phyloP scores from a whole-genome alignment of 2,329 filamentous ascomycete genomes.

The Fusarium veterinarium region DNA sequence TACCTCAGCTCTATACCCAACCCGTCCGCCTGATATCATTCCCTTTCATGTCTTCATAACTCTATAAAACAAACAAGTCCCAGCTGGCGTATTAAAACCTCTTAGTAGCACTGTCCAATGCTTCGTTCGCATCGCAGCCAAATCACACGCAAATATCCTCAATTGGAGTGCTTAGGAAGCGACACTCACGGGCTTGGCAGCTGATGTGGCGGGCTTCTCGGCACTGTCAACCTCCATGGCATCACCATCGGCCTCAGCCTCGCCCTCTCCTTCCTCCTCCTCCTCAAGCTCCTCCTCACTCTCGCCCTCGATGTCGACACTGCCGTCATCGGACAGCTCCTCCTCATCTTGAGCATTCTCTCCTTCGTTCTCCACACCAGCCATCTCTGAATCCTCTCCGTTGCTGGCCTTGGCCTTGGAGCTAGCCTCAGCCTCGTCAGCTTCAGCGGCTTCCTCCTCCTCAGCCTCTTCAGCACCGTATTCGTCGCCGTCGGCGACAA shows the following conservation, averaged over 20 bases:
- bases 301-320: constrained; percentile 83
- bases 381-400: constrained; percentile 81
- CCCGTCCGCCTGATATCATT: constrained; percentile 42
- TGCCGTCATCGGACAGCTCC: constrained; percentile 77
- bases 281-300: constrained; percentile 78
- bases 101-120: constrained; percentile 34
- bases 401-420: constrained; percentile 57
- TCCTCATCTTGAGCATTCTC: constrained; percentile 69
- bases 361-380: constrained; percentile 68
- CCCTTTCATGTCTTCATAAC: constrained; percentile 48
- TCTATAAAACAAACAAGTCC: constrained; percentile 44
- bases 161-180: constrained; percentile 45
- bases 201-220: constrained; percentile 51
- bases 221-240: constrained; percentile 63
- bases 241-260: constrained; percentile 53
- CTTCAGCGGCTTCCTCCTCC: constrained; percentile 72
- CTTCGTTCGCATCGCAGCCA: constrained; percentile 28
- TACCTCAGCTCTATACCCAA: constrained; percentile 28
- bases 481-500: constrained; percentile 83
- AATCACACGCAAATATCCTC: constrained; percentile 8
- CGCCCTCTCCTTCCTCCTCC: constrained; percentile 69
- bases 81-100: constrained; percentile 32
- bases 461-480: constrained; percentile 93
- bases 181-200: constrained; percentile 51
- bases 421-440: constrained; percentile 55